Evolutionary conservation across 1,139 yeast genomes (phyloP), one percentile per base, ranked within the genome.

Genomic region (Candida gigantensis): DNA sequence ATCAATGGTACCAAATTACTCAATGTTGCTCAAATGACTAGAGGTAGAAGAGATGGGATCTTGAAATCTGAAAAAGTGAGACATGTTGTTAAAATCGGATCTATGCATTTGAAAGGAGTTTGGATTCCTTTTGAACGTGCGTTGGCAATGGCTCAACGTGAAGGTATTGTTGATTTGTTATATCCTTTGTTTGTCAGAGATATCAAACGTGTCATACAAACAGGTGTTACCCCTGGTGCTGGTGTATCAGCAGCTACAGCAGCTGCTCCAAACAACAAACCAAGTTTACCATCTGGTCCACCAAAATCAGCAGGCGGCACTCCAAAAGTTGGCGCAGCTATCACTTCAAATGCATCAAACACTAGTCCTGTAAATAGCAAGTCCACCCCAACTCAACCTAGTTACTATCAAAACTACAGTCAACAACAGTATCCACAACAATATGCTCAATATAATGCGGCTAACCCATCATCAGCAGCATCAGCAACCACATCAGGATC

Each of bases 121-220:
- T 90, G 97, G 97, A 89, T 90, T 47, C 97, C 97, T 1, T 89
- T 89, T 59, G 97, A 90, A 49, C 73, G 97, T 37, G 97, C 97
- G 1, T 68, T 86, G 35, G 85, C 87, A 18, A 84, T 90, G 80
- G 96, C 97, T 23, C 89, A 86, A 62, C 73, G 86, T 50, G 97
- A 90, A 62, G 84, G 87, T 32, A 88, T 90, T 43, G 88, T 84
- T 28, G 96, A 89, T 55, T 59, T 83, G 47, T 72, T 90, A 47
- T 89, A 87, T 57, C 97, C 97, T 1, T 70, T 89, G 45, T 88
- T 89, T 62, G 96, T 88, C 30, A 78, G 86, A 46, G 95, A 89
- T 59, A 87, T 88, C 52, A 85, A 85, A 57, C 62, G 79, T 52
- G 83, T 81, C 26, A 78, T 84, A 37, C 81, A 69, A 46, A 69